A percentile compares a stretch with the other conserved stretches of the same genome.
Conservation (phyloP, 805 yeast genomes). For the Wickerhamiella kazuoi region DNA sequence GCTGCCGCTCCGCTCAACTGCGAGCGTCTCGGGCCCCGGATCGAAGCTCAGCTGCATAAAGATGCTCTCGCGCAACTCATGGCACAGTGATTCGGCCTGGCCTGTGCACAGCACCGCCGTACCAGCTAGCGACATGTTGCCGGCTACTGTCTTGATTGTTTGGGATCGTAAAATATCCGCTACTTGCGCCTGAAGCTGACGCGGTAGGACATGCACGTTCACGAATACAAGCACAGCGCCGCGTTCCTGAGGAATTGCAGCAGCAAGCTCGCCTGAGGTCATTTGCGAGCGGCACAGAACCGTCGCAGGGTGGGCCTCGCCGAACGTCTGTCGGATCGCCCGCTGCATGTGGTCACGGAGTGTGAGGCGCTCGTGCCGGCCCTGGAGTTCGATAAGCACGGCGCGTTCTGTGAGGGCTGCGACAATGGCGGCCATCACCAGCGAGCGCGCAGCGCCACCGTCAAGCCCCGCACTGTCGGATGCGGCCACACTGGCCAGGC, state of each 20-base stretch:
- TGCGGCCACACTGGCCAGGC: too few relatives aligned
- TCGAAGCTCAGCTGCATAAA: not conserved
- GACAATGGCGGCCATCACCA: not conserved
- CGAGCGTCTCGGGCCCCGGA: not conserved
- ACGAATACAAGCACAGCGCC: not conserved
- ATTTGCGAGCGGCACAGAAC: slow-evolving; percentile 83
- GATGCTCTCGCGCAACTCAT: not conserved
- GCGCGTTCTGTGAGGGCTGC: not conserved
- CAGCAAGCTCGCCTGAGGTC: slow-evolving; percentile 42
- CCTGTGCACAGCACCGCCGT: not conserved
- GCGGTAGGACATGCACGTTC: not conserved
- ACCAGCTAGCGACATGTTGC: not conserved
- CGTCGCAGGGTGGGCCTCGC: not conserved
- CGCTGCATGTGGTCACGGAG: not conserved
- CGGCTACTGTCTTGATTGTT: not conserved
- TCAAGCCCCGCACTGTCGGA: not conserved
- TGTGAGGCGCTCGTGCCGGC: not conserved
- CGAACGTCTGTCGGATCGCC: not conserved
- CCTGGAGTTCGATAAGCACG: not conserved
- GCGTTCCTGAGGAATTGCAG: not conserved
- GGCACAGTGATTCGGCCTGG: not conserved
- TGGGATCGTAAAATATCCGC: not conserved
- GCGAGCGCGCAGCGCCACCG: not conserved
- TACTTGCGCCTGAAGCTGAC: not conserved
- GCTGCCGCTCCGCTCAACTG: not conserved